Base-by-base conservation (phyloP, 1,284 basidiomycete species). In the Phellopilus nigrolimitatus region DNA sequence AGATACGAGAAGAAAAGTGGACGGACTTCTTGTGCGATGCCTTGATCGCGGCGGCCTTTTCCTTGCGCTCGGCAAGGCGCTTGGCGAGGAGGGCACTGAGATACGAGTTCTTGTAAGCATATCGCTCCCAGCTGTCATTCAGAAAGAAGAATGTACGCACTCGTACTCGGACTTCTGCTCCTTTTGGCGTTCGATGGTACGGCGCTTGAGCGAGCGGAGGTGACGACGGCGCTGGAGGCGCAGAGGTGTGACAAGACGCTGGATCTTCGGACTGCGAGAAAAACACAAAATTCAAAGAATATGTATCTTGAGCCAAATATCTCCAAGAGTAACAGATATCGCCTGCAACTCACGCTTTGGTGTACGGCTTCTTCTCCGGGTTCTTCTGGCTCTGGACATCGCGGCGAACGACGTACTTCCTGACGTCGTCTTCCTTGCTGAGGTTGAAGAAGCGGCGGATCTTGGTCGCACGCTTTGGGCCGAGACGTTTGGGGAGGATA, bases 401-500 rank as follows among this genome's bases (percentile, higher is more conserved):
- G 62, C 93, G 77, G 64, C 93, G 79, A 63, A 97, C 84, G 62
- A 98, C 92, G 70, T 97, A 98, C 75, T 97, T 93, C 74, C 91
- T 85, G 56, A 98, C 95, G 74, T 98, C 95, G 67, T 98, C 95
- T 67, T 95, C 90, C 84, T 98, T 98, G 74, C 81, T 79, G 68
- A 98, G 77, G 81, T 97, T 97, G 84, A 98, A 99, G 84, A 98
- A 97, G 68, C 76, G 83, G 70, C 95, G 82, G 75, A 98, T 98
- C 81, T 94, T 94, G 58, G 91, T 92, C 56, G 91, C 91, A 61
- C 92, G 76, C 87, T 95, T 95, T 64, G 92, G 92, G 61, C 95
- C 95, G 61, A 97, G 84, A 59, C 94, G 80, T 80, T 98, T 97
- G 70, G 95, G 94, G 56, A 97, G 82, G 62, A 95, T 84, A 61